Evolutionary conservation across 2,329 filamentous ascomycete species (phyloP), one percentile per base, ranked within the genome.

Genomic region (Tolypocladium amazonense): DNA sequence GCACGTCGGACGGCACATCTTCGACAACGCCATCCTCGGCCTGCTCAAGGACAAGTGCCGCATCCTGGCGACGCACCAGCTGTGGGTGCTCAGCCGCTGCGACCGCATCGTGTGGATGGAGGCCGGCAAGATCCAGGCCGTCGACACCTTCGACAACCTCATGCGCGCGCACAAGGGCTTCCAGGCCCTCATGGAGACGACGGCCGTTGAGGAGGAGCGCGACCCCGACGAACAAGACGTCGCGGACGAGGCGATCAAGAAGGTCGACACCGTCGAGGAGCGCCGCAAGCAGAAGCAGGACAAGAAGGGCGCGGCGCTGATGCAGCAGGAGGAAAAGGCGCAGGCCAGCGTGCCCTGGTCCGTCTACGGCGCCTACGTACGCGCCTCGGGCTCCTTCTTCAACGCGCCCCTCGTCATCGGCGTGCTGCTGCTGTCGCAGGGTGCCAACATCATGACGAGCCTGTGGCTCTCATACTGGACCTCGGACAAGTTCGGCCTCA

Each of bases 391-490:
- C 5, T 84, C 85, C 12, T 78, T 90, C 9, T 73, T 88, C 64
- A 87, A 89, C 62, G 88, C 85, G 1, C 82, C 88, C 0, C 72
- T 93, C 5, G 71, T 91, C 4, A 43, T 83, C 5, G 60, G 85
- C 30, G 73, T 91, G 3, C 79, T 96, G 14, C 71, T 90, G 7
- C 69, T 92, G 14, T 86, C 89, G 0, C 92, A 96, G 69, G 90
- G 87, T 11, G 83, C 89, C 62, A 97, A 96, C 69, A 93, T 97
- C 64, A 81, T 85, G 65, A 96, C 92, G 15, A 92, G 88, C 68
- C 75, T 97, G 59, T 97, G 93, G 93, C 82, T 97, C 1, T 94
- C 92, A 0, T 97, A 87, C 76, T 97, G 93, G 93, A 95, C 90
- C 0, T 90, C 89, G 0, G 75, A 91, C 71, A 87, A 88, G 69